phyloP scores from a whole-genome alignment of 768 basidiomycete species.

The Tylopilus intermedius region DNA sequence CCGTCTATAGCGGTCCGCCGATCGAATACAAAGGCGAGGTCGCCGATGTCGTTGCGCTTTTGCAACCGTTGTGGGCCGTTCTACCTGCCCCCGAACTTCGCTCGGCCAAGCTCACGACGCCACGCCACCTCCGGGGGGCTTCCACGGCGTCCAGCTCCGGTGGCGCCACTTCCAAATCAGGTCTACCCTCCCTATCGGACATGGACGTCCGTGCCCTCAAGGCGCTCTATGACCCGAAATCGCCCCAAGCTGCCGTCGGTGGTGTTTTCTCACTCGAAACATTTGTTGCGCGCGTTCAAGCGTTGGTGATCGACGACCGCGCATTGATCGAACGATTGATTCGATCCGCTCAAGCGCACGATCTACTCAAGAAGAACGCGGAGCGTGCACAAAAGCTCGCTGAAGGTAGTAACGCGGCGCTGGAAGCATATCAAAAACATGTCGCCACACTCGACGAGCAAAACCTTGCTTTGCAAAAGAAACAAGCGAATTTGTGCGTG shows the following conservation, averaged over 20 bases:
- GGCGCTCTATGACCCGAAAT: conserved; percentile 56
- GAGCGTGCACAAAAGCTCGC: conserved; percentile 88
- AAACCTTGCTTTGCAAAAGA: conserved; percentile 47
- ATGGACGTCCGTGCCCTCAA: conserved; percentile 86
- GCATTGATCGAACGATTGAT: conserved; percentile 78
- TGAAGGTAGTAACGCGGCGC: conserved; percentile 68
- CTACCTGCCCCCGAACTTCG: conserved; percentile 85
- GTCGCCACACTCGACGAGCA: conserved; percentile 76
- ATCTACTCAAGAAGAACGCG: conserved; percentile 87
- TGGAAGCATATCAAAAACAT: conserved; percentile 91
- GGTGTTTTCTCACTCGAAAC: conserved; percentile 63
- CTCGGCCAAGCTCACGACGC: conserved; percentile 52
- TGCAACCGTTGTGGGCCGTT: conserved; percentile 73
- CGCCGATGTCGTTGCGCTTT: conserved; percentile 51
- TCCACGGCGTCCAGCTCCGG: conserved; percentile 39
- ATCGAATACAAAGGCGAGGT: conserved; percentile 40
- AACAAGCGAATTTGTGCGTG: conserved; percentile 55
- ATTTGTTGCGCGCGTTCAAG: conserved; percentile 72
- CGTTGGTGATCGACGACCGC: conserved; percentile 77
- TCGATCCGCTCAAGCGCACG: conserved; percentile 84
- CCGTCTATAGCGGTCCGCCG: conserved; percentile 24
- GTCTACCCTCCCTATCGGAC: conserved; percentile 62
- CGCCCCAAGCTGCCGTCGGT: conserved; percentile 28
- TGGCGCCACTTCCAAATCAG: conserved; percentile 24
- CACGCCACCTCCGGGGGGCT: conserved; percentile 44